phyloP scores from a whole-genome alignment of 441 rosid genomes.

The Adansonia rubrostipa region DNA sequence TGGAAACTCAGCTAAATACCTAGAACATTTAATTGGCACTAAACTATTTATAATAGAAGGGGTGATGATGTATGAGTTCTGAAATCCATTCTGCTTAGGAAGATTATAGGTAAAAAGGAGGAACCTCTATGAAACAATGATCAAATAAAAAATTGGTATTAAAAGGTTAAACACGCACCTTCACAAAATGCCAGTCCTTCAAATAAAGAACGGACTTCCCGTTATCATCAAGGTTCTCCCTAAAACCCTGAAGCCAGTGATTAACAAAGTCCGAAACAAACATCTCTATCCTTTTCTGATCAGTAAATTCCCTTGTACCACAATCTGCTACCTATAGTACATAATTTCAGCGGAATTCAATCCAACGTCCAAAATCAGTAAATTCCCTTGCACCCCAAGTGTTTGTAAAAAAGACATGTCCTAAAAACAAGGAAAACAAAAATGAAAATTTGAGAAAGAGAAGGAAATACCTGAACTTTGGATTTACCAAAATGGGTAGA shows the following conservation, averaged over 20 bases:
- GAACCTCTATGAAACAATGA: constrained; percentile 23
- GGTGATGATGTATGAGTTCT: background rate
- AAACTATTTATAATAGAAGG: background rate
- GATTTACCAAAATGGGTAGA: constrained; percentile 73
- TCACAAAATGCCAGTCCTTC: constrained; percentile 97
- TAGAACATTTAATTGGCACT: background rate
- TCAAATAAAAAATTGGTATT: constrained; percentile 5
- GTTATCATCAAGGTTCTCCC: constrained; percentile 26
- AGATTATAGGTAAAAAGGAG: background rate
- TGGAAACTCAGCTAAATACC: background rate
- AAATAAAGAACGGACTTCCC: constrained; percentile 62
- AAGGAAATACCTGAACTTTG: constrained; percentile 66
- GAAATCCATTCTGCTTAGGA: background rate
- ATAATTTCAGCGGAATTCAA: background rate
- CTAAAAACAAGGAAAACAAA: background rate
- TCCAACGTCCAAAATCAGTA: background rate
- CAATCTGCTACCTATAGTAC: constrained; percentile 80
- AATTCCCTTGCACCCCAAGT: constrained; percentile 6
- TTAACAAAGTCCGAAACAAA: constrained; percentile 69
- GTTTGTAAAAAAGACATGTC: background rate
- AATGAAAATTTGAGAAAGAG: background rate
- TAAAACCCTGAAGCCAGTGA: constrained; percentile 49
- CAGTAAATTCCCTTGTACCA: constrained; percentile 69
- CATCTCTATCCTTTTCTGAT: constrained; percentile 90
- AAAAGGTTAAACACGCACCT: constrained; percentile 44